phyloP scores from a whole-genome alignment of 768 basidiomycete genomes.

The Amanita subjunquillea region DNA sequence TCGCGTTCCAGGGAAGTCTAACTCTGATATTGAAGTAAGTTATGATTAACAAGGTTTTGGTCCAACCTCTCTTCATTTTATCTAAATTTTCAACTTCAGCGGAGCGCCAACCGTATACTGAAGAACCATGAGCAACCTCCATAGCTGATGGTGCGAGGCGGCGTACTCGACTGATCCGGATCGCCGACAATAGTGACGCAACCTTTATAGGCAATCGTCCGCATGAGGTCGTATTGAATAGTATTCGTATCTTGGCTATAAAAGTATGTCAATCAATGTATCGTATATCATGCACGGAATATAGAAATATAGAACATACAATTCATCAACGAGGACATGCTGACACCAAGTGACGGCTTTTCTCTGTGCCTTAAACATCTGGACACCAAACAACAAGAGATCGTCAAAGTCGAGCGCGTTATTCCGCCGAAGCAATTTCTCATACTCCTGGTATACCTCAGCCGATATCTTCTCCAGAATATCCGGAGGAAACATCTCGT shows the following conservation, averaged over 20 bases:
- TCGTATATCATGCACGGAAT: not conserved
- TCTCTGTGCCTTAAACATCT: conserved; percentile 43
- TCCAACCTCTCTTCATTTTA: conserved; percentile 55
- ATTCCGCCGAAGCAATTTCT: conserved; percentile 41
- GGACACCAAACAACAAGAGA: conserved; percentile 61
- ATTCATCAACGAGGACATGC: conserved; percentile 75
- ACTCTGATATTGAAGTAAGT: not conserved
- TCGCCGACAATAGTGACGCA: conserved; percentile 81
- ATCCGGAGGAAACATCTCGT: conserved; percentile 13
- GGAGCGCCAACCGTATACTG: conserved; percentile 82
- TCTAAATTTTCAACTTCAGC: conserved; percentile 68
- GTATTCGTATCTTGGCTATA: conserved; percentile 70
- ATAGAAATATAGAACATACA: conserved; percentile 34
- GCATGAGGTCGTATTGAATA: conserved; percentile 76
- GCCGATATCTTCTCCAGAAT: conserved; percentile 27
- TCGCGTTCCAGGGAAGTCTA: conserved; percentile 55
- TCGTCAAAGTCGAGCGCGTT: conserved; percentile 88
- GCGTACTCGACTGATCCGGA: conserved; percentile 77
- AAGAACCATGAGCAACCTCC: not conserved
- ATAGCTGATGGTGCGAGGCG: not conserved
- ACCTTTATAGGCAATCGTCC: conserved; percentile 40
- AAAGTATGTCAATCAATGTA: not conserved
- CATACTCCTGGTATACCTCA: conserved; percentile 57
- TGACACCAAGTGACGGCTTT: conserved; percentile 46
- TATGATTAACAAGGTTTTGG: not conserved